Conservation (phyloP, 192 early-diverging fungal species). For the Pecoramyces ruminantium region DNA sequence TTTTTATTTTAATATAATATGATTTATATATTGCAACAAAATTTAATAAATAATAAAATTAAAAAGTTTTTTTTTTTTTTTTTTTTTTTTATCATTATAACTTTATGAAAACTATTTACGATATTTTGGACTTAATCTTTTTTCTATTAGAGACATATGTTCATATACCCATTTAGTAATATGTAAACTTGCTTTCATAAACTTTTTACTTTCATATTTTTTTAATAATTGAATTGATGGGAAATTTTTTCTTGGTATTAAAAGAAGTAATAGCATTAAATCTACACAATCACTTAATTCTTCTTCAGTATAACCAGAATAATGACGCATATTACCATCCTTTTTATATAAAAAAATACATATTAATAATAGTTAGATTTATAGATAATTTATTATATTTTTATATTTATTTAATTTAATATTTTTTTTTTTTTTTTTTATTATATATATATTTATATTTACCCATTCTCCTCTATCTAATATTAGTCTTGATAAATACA, state of each 20-base stretch:
- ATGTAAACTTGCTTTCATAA: conserved; percentile 53
- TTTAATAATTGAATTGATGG: conserved; percentile 46
- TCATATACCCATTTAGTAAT: too few relatives aligned
- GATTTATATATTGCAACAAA: too few relatives aligned
- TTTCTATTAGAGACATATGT: too few relatives aligned
- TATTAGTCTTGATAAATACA: conserved; percentile 71
- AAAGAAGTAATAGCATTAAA: conserved; percentile 56
- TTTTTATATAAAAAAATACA: too few relatives aligned
- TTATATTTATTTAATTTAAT: not conserved
- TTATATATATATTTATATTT: conserved; percentile 1
- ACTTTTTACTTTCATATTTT: conserved; percentile 70
- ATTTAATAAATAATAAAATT: too few relatives aligned
- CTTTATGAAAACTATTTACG: too few relatives aligned
- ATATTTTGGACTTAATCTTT: too few relatives aligned
- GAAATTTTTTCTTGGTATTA: conserved; percentile 16
- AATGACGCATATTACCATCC: conserved; percentile 51
- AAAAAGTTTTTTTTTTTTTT: too few relatives aligned
- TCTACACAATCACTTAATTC: conserved; percentile 44
- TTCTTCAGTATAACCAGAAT: conserved; percentile 59
- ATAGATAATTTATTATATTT: too few relatives aligned
- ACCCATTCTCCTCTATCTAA: conserved; percentile 59
- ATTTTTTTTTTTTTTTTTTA: conserved; percentile 1
- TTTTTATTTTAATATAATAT: too few relatives aligned
- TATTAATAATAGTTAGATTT: too few relatives aligned
- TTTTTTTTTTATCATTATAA: too few relatives aligned